A percentile compares a stretch with the other conserved stretches of the same genome.
Conservation (phyloP, 306 rosid species). For the Cyclanthera cordifolia region DNA sequence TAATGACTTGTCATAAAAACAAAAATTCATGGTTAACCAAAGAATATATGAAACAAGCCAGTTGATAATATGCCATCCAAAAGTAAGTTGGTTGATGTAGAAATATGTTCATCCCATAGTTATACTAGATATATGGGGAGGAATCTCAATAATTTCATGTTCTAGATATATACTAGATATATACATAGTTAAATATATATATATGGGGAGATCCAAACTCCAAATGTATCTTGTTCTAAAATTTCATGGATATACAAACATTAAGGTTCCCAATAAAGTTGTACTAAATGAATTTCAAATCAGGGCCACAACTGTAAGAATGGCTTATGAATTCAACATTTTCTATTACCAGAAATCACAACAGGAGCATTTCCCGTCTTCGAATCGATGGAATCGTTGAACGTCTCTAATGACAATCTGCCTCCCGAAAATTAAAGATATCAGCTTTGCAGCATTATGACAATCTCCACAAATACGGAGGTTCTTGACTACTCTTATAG, state of each 20-base stretch:
- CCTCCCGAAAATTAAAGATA: conserved; percentile 55
- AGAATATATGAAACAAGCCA: background rate
- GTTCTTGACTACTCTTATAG: conserved; percentile 70
- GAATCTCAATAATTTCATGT: too few species aligned
- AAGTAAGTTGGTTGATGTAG: background rate
- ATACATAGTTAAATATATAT: background rate
- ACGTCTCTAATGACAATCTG: conserved; percentile 67
- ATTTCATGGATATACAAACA: background rate
- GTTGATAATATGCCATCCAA: background rate
- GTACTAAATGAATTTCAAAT: background rate
- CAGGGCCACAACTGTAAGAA: background rate
- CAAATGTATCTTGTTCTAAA: background rate
- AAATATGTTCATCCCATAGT: too few species aligned
- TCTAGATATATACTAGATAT: background rate
- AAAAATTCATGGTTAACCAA: background rate
- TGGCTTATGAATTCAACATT: background rate
- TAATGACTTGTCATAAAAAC: background rate
- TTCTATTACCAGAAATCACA: conserved; percentile 67
- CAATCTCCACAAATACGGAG: conserved; percentile 77
- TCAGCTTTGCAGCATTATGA: conserved; percentile 59
- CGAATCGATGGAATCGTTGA: conserved; percentile 72
- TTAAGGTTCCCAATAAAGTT: background rate
- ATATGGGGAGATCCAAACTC: background rate
- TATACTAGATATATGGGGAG: background rate
- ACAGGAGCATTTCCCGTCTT: conserved; percentile 74